Evolutionary conservation across 2,329 filamentous ascomycete species (phyloP).

Genomic region (Hypocrella siamensis): DNA sequence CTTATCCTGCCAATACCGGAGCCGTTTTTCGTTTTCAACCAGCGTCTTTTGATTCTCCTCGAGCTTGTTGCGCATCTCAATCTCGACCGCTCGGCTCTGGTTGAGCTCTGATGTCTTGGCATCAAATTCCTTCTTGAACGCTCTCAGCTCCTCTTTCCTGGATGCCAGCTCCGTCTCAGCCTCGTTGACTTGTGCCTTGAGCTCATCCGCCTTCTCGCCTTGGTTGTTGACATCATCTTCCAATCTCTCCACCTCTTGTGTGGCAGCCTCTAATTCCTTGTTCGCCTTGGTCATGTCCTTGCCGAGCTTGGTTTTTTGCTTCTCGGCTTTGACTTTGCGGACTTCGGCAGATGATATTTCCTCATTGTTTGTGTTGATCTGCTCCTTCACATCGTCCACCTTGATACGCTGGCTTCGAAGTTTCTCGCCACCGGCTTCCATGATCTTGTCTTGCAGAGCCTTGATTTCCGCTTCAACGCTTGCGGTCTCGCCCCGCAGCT

Average conservation of each 20-base stretch:
- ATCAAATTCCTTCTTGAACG: conserved; percentile 73
- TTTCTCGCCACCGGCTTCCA: conserved; percentile 92
- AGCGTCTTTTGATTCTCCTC: conserved; percentile 91
- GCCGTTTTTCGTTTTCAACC: conserved; percentile 68
- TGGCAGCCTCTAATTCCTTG: conserved; percentile 60
- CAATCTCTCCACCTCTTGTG: conserved; percentile 59
- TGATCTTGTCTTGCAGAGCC: conserved; percentile 85
- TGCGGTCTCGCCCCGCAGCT: conserved; percentile 69
- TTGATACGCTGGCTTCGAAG: conserved; percentile 79
- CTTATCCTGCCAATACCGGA: conserved; percentile 82
- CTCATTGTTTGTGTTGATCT: conserved; percentile 67
- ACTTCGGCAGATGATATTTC: conserved; percentile 78
- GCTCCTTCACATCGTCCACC: conserved; percentile 76
- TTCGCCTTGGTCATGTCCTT: conserved; percentile 67
- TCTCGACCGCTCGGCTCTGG: conserved; percentile 74
- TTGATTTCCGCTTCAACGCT: conserved; percentile 91
- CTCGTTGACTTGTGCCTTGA: conserved; percentile 60
- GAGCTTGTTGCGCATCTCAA: conserved; percentile 96
- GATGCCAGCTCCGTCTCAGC: conserved; percentile 62
- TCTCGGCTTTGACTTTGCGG: conserved; percentile 81
- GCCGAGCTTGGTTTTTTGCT: conserved; percentile 73
- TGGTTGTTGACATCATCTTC: conserved; percentile 68
- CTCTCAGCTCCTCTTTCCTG: conserved; percentile 67
- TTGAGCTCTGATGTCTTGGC: conserved; percentile 77
- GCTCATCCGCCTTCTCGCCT: conserved; percentile 55